These are phyloP conservation scores for Mayamaea pseudoterrestris DNA, from an alignment of 108 stramenopile genomes.

Conservation along the genomic window DNA sequence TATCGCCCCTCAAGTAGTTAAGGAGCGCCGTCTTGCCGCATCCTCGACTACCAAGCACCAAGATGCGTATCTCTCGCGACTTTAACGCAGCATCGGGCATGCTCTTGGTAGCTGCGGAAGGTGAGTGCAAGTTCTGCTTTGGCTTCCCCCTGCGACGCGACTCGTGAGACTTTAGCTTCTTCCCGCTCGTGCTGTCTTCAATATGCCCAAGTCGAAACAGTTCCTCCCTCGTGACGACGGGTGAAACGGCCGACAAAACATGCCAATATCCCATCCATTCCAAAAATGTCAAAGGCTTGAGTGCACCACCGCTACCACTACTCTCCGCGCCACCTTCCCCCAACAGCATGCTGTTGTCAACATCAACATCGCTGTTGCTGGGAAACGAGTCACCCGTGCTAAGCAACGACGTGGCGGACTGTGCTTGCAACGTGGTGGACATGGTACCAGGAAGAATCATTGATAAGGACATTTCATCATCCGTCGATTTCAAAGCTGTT, in stretches of 20 bases:
- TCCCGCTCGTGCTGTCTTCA: too few species aligned
- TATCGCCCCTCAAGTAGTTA: too few species aligned
- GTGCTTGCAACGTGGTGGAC: slow-evolving; percentile 37
- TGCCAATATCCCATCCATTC: slow-evolving; percentile 81
- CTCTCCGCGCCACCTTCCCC: slow-evolving; percentile 5
- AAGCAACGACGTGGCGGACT: slow-evolving; percentile 62
- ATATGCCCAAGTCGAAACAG: slow-evolving; percentile 59
- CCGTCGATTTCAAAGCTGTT: slow-evolving; percentile 6
- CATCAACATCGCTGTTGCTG: slow-evolving; percentile 40
- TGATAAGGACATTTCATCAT: slow-evolving; percentile 5
- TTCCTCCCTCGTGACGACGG: slow-evolving; percentile 43
- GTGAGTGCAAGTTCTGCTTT: slow-evolving; percentile 6
- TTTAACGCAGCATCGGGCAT: slow-evolving; percentile 17
- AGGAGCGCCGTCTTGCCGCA: neutral
- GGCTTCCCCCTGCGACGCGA: slow-evolving; percentile 9
- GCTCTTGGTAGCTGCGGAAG: slow-evolving; percentile 2
- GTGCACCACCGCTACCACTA: neutral
- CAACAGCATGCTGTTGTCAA: too few species aligned
- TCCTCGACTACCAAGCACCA: slow-evolving; percentile 32
- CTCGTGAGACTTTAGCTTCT: too few species aligned
- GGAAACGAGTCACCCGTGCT: slow-evolving; percentile 47
- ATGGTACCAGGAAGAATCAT: slow-evolving; percentile 7
- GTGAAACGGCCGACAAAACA: slow-evolving; percentile 44
- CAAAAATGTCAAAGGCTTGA: slow-evolving; percentile 33
- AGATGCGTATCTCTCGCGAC: slow-evolving; percentile 39